Evolutionary conservation across 495 filamentous ascomycete species (phyloP).

Genomic region (Immersiella caudata): DNA sequence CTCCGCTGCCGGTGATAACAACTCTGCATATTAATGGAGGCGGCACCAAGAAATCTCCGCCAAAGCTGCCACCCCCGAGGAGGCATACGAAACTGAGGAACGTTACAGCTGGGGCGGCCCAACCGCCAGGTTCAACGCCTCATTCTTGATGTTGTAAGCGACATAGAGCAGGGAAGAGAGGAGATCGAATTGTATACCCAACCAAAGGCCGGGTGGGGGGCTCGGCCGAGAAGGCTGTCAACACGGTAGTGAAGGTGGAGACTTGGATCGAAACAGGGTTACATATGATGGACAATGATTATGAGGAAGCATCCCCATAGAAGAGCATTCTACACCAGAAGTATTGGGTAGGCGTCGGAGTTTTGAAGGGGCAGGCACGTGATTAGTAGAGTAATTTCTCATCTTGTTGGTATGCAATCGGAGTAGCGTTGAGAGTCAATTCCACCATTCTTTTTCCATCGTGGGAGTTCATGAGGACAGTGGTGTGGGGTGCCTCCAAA

Average conservation of each 20-base stretch:
- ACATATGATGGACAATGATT: neutral
- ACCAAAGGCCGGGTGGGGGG: neutral
- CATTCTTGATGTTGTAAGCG: constrained; percentile 18
- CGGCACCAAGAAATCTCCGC: constrained; percentile 53
- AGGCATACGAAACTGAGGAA: constrained; percentile 47
- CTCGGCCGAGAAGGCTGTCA: neutral
- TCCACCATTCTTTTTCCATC: neutral
- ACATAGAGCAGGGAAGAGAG: neutral
- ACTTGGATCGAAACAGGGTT: neutral
- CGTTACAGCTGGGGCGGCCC: constrained; percentile 11
- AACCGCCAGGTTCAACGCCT: constrained; percentile 18
- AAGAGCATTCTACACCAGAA: neutral
- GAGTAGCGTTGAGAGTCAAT: neutral
- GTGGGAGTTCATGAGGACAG: neutral
- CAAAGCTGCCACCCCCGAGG: constrained; percentile 57
- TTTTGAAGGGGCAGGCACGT: neutral
- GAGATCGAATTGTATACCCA: neutral
- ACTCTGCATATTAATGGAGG: constrained; percentile 33
- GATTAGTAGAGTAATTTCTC: neutral
- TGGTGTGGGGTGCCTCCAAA: neutral
- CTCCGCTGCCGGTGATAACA: constrained; percentile 30
- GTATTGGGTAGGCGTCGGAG: neutral
- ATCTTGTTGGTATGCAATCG: constrained; percentile 5
- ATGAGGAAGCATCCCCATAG: neutral
- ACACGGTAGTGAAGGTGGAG: neutral